Conservation (phyloP, 1,139 yeast genomes). For the Scheffersomyces cryptocercus region DNA sequence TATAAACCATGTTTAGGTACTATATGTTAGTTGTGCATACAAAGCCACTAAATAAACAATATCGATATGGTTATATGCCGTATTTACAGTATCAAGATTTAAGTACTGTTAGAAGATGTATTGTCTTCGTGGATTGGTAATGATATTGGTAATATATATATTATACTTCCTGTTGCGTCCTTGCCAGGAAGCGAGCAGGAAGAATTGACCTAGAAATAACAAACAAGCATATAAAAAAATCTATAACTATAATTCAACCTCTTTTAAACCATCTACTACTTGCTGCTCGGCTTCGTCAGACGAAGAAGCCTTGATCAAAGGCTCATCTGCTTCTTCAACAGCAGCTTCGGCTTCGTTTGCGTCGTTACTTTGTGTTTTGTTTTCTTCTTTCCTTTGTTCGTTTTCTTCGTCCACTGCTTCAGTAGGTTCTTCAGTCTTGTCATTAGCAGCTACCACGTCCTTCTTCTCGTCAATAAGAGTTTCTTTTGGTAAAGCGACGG, state of each 20-base stretch:
- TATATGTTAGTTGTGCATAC: no score
- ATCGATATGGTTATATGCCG: no score
- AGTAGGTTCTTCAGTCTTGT: slow-evolving; percentile 5
- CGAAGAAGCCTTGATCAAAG: slow-evolving; percentile 2
- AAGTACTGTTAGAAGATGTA: no score
- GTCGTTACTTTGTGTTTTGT: slow-evolving; percentile 2
- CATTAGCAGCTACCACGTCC: slow-evolving; percentile 4
- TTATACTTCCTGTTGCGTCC: no score
- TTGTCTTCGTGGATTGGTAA: no score
- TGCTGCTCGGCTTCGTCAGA: slow-evolving; percentile 5
- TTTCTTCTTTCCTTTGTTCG: slow-evolving; percentile 6
- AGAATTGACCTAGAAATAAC: background rate
- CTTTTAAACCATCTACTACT: slow-evolving; percentile 14
- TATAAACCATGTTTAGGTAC: no score
- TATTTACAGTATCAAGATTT: no score
- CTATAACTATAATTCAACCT: slow-evolving; percentile 13
- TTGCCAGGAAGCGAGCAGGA: no score
- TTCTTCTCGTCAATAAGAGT: slow-evolving; percentile 39
- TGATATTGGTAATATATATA: no score
- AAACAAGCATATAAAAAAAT: background rate
- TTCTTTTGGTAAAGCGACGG: slow-evolving; percentile 42
- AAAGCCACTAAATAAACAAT: no score
- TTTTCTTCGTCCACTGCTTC: slow-evolving; percentile 4
- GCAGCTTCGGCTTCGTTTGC: slow-evolving; percentile 1
- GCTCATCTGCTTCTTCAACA: slow-evolving; percentile 2